Base-by-base conservation (phyloP, 2,329 filamentous ascomycete genomes). In the Geosmithia flava region DNA sequence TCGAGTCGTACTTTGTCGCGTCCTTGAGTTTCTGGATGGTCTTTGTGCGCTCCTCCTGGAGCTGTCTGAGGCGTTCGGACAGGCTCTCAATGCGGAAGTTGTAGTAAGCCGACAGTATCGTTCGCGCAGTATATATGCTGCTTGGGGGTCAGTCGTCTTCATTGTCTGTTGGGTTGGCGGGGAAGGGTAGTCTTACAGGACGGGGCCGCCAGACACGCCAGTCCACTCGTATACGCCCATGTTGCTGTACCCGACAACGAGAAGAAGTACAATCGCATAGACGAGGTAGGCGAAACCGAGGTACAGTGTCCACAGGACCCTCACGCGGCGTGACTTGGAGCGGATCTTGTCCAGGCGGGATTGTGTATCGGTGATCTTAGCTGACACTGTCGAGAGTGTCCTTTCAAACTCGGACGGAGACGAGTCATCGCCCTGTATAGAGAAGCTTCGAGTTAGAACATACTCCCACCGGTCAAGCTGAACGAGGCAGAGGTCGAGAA, bases 1-100 rank as follows among this genome's bases (percentile, higher is more conserved):
- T 98, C 30, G 90, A 93, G 65, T 97, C 87, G 68, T 96, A 98
- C 64, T 87, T 95, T 33, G 93, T 98, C 23, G 90, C 90, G 50
- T 85, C 82, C 67, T 98, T 98, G 53, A 98, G 79, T 66, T 90
- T 90, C 62, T 95, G 85, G 54, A 98, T 97, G 2, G 90, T 95
- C 56, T 81, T 81, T 50, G 86, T 80, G 48, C 91, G 81, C 64
- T 96, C 86, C 48, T 80, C 78, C 58, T 90, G 81, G 37, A 90
- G 76, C 19, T 78, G 78, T 56, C 91, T 84, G 29, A 97, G 74
- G 41, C 83, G 76, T 40, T 72, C 65, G 54, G 84, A 78, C 11
- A 86, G 74, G 16, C 73, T 79, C 20, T 83, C 77, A 57, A 93
- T 83, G 52, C 88, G 86, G 62, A 86, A 94, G 56, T 83, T 85